phyloP scores from a whole-genome alignment of 768 basidiomycete species.

The Termitomyces sp. region DNA sequence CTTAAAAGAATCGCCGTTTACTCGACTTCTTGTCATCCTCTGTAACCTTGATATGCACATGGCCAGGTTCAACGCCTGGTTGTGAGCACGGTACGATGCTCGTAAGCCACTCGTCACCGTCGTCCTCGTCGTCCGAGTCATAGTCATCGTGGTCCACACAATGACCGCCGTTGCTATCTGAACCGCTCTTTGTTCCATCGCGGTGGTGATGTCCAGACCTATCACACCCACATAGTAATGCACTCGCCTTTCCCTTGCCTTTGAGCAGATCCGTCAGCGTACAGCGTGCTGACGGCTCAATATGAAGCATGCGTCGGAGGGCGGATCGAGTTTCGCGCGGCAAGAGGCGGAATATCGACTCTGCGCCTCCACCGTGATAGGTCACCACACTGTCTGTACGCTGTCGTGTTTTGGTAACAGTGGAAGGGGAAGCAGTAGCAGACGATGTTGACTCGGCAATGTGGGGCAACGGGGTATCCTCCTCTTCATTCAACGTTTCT shows the following conservation, averaged over 20 bases:
- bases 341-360: slow-evolving; percentile 93
- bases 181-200: slow-evolving; percentile 12
- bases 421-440: not conserved
- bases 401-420: slow-evolving; percentile 15
- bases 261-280: slow-evolving; percentile 89
- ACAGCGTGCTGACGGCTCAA: slow-evolving; percentile 85
- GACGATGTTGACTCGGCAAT: slow-evolving; percentile 9
- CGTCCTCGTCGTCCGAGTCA: slow-evolving; percentile 64
- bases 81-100: slow-evolving; percentile 63
- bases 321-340: slow-evolving; percentile 90
- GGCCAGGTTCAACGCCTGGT: slow-evolving; percentile 39
- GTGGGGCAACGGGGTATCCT: slow-evolving; percentile 11
- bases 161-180: slow-evolving; percentile 24
- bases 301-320: slow-evolving; percentile 88
- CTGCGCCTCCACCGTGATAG: slow-evolving; percentile 71
- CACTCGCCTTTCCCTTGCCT: slow-evolving; percentile 69
- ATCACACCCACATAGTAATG: slow-evolving; percentile 77
- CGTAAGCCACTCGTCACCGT: slow-evolving; percentile 88
- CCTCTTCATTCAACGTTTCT: slow-evolving; percentile 8
- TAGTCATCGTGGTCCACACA: slow-evolving; percentile 66
- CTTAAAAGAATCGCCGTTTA: slow-evolving; percentile 73
- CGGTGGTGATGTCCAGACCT: slow-evolving; percentile 14
- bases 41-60: slow-evolving; percentile 70
- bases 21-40: slow-evolving; percentile 69
- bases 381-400: slow-evolving; percentile 56